Evolutionary conservation across 192 early-diverging fungal species (phyloP).

Genomic region (Linnemannia schmuckeri): DNA sequence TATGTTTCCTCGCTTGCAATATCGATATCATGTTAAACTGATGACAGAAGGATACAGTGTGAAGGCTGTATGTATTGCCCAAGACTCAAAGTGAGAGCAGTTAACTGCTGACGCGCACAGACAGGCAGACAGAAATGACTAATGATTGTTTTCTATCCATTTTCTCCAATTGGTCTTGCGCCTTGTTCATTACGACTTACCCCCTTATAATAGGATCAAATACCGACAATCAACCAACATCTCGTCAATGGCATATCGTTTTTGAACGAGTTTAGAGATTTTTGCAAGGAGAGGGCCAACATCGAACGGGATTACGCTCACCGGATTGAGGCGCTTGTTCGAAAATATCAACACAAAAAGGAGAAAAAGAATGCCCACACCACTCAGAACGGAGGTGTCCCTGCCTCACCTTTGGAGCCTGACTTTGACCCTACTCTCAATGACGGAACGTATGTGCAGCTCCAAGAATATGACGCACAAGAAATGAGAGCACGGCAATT

Average conservation of each 20-base stretch:
- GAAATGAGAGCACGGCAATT: background rate
- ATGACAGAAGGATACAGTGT: background rate
- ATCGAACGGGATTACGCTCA: conserved; percentile 80
- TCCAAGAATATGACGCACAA: conserved; percentile 1
- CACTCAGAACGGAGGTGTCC: conserved; percentile 34
- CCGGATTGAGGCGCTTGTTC: conserved; percentile 72
- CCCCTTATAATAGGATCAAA: conserved; percentile 60
- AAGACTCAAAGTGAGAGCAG: background rate
- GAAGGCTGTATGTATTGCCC: background rate
- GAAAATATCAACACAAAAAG: conserved; percentile 67
- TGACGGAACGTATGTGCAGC: conserved; percentile 58
- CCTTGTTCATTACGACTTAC: background rate
- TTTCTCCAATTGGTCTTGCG: background rate
- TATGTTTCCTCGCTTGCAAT: background rate
- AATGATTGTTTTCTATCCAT: background rate
- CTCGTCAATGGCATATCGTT: conserved; percentile 71
- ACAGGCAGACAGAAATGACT: background rate
- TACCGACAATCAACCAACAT: conserved; percentile 64
- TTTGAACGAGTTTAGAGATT: conserved; percentile 76
- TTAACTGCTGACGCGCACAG: background rate
- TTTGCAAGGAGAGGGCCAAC: conserved; percentile 75
- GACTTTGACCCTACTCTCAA: conserved; percentile 34
- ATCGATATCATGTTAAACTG: background rate
- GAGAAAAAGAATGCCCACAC: conserved; percentile 43
- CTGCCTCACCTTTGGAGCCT: conserved; percentile 39